Conservation (phyloP, 2,329 filamentous ascomycete genomes). For the Sclerotinia sclerotiorum region DNA sequence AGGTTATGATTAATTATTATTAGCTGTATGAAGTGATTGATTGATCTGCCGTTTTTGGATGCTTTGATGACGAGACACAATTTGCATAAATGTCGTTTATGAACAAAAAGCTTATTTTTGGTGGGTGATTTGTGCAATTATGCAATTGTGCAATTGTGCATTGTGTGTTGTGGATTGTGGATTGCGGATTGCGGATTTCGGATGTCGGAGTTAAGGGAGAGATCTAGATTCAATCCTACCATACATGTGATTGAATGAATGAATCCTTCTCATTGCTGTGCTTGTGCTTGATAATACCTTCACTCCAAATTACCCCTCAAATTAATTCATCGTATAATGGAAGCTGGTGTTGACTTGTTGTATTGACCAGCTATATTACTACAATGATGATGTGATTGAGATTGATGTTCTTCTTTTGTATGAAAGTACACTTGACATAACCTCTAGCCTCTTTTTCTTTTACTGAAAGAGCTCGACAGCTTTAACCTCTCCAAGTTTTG, state of each 20-base stretch:
- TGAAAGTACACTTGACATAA: no score
- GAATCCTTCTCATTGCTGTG: no score
- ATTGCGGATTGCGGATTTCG: neutral
- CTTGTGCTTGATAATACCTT: no score
- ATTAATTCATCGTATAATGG: neutral
- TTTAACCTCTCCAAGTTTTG: neutral
- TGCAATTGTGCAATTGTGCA: neutral
- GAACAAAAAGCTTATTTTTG: neutral
- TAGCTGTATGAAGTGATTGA: no score
- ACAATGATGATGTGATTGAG: neutral
- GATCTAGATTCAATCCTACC: neutral
- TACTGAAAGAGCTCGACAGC: neutral
- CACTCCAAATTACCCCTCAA: no score
- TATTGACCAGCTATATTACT: no score
- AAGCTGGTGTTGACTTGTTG: no score
- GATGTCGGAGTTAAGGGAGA: neutral
- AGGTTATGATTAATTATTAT: no score
- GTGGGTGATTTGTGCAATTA: neutral
- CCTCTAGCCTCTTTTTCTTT: no score
- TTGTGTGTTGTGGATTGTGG: neutral
- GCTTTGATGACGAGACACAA: neutral
- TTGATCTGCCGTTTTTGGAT: neutral
- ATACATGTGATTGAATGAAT: no score
- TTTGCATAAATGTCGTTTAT: neutral
- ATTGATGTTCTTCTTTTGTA: no score